These are phyloP conservation scores for Wallemia hederae DNA, from an alignment of 1,284 basidiomycete genomes.

Conservation along the genomic window DNA sequence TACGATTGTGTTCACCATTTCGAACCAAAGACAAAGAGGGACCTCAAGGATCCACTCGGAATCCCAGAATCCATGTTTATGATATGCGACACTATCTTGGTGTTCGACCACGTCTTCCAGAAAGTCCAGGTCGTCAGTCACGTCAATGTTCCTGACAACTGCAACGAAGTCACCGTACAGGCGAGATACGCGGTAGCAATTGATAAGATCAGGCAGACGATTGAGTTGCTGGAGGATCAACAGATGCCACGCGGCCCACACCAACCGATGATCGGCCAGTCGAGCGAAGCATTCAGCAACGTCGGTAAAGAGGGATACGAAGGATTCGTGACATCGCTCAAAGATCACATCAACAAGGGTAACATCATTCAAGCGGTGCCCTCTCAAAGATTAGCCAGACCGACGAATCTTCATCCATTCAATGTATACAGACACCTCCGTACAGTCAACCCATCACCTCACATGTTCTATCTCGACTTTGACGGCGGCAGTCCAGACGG, in stretches of 20 bases:
- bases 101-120: constrained; percentile 94
- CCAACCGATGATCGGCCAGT: constrained; percentile 21
- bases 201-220: constrained; percentile 41
- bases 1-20: constrained; percentile 94
- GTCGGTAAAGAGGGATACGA: constrained; percentile 86
- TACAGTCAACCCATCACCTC: constrained; percentile 85
- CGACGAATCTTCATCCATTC: constrained; percentile 77
- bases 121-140: constrained; percentile 84
- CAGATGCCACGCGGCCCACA: constrained; percentile 25
- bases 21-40: constrained; percentile 55
- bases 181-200: constrained; percentile 58
- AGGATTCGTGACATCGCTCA: constrained; percentile 63
- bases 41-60: constrained; percentile 37
- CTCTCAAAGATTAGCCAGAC: constrained; percentile 58
- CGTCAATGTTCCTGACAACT: constrained; percentile 48
- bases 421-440: constrained; percentile 82
- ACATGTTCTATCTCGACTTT: constrained; percentile 97
- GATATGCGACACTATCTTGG: constrained; percentile 74
- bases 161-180: constrained; percentile 23
- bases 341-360: constrained; percentile 77
- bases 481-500: constrained; percentile 24
- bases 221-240: constrained; percentile 31
- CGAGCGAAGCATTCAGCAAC: constrained; percentile 50
- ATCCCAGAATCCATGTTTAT: constrained; percentile 93
- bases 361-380: constrained; percentile 99